phyloP scores from a whole-genome alignment of 768 basidiomycete genomes.

The Thelephora ganbajun region DNA sequence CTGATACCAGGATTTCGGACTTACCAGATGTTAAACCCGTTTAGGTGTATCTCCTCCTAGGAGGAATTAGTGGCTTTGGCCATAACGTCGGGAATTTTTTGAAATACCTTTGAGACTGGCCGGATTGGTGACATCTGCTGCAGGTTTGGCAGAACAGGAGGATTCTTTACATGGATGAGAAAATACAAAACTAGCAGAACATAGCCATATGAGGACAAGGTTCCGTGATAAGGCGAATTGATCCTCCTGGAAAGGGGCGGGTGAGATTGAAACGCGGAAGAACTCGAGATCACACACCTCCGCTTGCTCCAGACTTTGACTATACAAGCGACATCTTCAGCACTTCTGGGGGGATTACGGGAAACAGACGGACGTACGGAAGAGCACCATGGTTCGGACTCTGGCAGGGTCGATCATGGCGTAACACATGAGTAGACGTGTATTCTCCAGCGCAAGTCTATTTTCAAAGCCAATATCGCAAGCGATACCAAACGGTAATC shows the following conservation, averaged over 20 bases:
- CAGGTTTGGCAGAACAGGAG: constrained; percentile 89
- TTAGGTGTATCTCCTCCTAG: constrained; percentile 70
- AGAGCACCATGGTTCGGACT: constrained; percentile 87
- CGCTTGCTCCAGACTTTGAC: constrained; percentile 99
- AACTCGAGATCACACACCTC: constrained; percentile 33
- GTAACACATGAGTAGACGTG: constrained; percentile 89
- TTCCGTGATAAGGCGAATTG: constrained; percentile 96
- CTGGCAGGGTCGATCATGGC: constrained; percentile 93
- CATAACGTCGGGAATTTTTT: too few species aligned
- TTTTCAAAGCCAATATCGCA: constrained; percentile 99
- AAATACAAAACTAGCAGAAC: constrained; percentile 97
- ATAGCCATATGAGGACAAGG: constrained; percentile 93
- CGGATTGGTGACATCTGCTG: constrained; percentile 89
- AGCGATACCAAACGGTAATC: constrained; percentile 76
- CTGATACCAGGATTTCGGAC: constrained; percentile 11
- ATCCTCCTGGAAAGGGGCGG: constrained; percentile 54
- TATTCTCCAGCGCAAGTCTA: constrained; percentile 92
- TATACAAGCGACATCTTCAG: constrained; percentile 17
- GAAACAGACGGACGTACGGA: constrained; percentile 53
- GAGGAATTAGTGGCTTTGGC: not conserved
- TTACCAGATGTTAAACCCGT: constrained; percentile 73
- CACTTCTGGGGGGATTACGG: constrained; percentile 2
- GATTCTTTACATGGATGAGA: constrained; percentile 94
- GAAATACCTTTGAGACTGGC: constrained; percentile 57
- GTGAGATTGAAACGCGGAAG: constrained; percentile 1